A percentile compares a stretch with the other conserved stretches of the same genome.
These are phyloP conservation scores for Bombardia bombarda DNA, from an alignment of 495 filamentous ascomycete species.

Conservation along the genomic window DNA sequence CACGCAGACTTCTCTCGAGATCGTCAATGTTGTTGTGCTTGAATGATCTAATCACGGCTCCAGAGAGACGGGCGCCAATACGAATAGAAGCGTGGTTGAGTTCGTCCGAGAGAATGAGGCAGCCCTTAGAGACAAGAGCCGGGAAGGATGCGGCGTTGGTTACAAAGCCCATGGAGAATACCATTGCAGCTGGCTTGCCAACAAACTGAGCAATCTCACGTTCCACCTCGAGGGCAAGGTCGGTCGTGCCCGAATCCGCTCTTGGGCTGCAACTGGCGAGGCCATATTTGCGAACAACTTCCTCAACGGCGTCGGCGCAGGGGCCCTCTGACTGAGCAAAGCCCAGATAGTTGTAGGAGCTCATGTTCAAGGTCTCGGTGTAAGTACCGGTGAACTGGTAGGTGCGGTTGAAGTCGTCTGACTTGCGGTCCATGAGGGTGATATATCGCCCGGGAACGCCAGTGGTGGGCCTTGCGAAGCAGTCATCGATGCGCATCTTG, in stretches of 20 bases:
- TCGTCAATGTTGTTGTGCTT: slow-evolving; percentile 94
- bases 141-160: slow-evolving; percentile 91
- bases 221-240: slow-evolving; percentile 83
- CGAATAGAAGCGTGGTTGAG: slow-evolving; percentile 97
- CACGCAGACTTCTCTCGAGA: slow-evolving; percentile 74
- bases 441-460: slow-evolving; percentile 93
- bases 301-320: slow-evolving; percentile 90
- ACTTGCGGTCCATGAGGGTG: slow-evolving; percentile 79
- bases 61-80: slow-evolving; percentile 86
- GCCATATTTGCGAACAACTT: slow-evolving; percentile 73
- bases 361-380: slow-evolving; percentile 97
- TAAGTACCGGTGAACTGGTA: slow-evolving; percentile 82
- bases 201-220: slow-evolving; percentile 82
- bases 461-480: slow-evolving; percentile 83
- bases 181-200: slow-evolving; percentile 87
- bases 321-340: slow-evolving; percentile 97
- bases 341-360: slow-evolving; percentile 98
- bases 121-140: slow-evolving; percentile 82
- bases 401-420: slow-evolving; percentile 78
- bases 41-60: slow-evolving; percentile 90
- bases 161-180: slow-evolving; percentile 97
- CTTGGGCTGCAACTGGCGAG: slow-evolving; percentile 73
- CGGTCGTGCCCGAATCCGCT: slow-evolving; percentile 76
- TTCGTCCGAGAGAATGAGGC: slow-evolving; percentile 90
- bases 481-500: slow-evolving; percentile 93